Base-by-base conservation (phyloP, 2,329 filamentous ascomycete genomes). In the Fusarium sp. region DNA sequence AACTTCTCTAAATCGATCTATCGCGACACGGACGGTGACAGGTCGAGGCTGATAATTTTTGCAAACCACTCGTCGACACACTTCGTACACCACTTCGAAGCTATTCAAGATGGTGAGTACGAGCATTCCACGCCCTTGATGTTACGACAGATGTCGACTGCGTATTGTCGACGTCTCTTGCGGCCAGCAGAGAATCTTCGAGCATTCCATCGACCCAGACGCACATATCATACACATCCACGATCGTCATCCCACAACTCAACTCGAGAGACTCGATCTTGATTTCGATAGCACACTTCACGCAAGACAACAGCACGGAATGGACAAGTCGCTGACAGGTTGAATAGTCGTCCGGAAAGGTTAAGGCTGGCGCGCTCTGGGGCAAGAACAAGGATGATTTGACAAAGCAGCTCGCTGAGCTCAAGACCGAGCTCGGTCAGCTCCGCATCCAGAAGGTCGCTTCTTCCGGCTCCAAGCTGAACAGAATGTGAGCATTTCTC, bases 311-410 rank as follows among this genome's bases (percentile, higher is more conserved):
- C 42, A 59, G 39, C 19, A 65, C 51, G 45, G 67, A 58, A 67
- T 54, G 70, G 74, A 65, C 59, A 67, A 62, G 70, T 65, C 67
- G 71, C 77, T 78, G 74, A 78, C 77, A 74, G 66, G 61, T 65
- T 77, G 61, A 37, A 37, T 74, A 84, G 82, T 84, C 82, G 80
- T 81, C 81, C 76, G 79, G 79, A 77, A 91, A 90, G 90, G 93
- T 99, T 86, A 98, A 98, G 92, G 91, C 95, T 84, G 90, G 89
- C 86, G 89, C 93, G 87, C 93, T 99, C 85, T 98, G 96, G 96
- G 90, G 90, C 88, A 99, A 99, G 93, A 94, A 89, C 91, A 98
- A 98, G 91, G 93, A 97, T 82, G 97, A 99, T 80, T 89, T 99
- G 85, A 89, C 90, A 82, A 97, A 96, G 90, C 94, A 97, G 85